Percentiles rank a stretch among this genome's conserved stretches.
These are phyloP conservation scores for Candida khao-thaluensis DNA, from an alignment of 805 yeast species.

Conservation along the genomic window DNA sequence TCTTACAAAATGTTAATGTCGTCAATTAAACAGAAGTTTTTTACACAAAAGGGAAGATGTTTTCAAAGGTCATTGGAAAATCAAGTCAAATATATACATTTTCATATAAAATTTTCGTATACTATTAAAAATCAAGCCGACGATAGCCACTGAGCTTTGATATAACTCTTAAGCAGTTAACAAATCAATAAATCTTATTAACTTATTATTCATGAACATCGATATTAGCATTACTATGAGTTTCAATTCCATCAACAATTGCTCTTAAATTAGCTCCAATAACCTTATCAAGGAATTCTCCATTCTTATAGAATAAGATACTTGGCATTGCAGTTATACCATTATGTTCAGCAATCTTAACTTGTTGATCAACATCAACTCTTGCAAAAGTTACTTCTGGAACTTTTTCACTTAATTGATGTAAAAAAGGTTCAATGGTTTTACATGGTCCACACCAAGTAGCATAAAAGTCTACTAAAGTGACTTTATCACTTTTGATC, in stretches of 20 bases:
- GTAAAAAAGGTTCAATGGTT: slow-evolving; percentile 39
- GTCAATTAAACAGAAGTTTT: no score
- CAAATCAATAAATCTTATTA: no score
- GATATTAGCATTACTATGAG: slow-evolving; percentile 24
- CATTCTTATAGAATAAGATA: slow-evolving; percentile 59
- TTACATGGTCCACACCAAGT: slow-evolving; percentile 49
- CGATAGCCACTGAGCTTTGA: no score
- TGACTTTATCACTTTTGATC: slow-evolving; percentile 25
- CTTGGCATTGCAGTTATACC: slow-evolving; percentile 79
- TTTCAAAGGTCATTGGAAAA: no score
- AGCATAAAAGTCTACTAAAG: slow-evolving; percentile 42
- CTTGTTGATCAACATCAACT: slow-evolving; percentile 66
- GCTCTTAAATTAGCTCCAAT: slow-evolving; percentile 63
- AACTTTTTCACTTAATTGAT: slow-evolving; percentile 30
- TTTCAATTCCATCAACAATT: slow-evolving; percentile 27
- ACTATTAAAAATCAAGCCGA: no score
- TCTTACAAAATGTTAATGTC: no score
- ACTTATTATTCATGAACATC: slow-evolving; percentile 19
- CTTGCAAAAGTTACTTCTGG: slow-evolving; percentile 61
- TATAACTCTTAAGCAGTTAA: no score
- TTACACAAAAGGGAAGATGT: no score
- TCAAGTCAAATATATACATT: no score
- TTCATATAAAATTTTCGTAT: no score
- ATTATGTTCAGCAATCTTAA: slow-evolving; percentile 59
- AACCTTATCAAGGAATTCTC: slow-evolving; percentile 53